A percentile compares a stretch with the other conserved stretches of the same genome.
Conservation (phyloP, 768 basidiomycete genomes). For the Rhizopogon vinicolor region DNA sequence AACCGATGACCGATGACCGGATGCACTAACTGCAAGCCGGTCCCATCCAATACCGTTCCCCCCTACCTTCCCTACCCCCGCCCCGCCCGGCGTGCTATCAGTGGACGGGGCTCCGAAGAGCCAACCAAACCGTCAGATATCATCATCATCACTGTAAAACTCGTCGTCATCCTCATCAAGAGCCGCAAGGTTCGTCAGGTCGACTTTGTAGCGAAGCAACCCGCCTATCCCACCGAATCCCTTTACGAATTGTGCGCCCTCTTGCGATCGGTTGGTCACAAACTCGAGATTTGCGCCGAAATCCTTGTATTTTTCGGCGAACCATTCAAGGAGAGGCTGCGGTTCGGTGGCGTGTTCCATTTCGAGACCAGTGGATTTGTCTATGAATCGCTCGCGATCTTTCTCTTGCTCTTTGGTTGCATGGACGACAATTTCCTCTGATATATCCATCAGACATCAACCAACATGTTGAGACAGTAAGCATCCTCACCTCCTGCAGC, state of each 20-base stretch:
- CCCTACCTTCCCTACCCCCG: constrained; percentile 27
- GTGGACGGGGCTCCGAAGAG: constrained; percentile 77
- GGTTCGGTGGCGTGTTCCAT: constrained; percentile 90
- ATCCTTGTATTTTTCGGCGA: constrained; percentile 97
- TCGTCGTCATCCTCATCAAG: constrained; percentile 81
- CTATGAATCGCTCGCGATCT: constrained; percentile 90
- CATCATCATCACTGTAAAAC: constrained; percentile 73
- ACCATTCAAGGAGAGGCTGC: constrained; percentile 92
- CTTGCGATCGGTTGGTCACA: constrained; percentile 93
- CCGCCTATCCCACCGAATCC: constrained; percentile 99
- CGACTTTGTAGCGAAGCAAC: constrained; percentile 94
- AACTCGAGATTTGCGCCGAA: constrained; percentile 96
- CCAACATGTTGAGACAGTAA: neutral
- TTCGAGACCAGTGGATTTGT: constrained; percentile 92
- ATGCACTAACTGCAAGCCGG: neutral
- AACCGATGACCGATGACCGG: neutral
- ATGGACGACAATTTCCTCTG: constrained; percentile 84
- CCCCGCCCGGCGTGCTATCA: constrained; percentile 68
- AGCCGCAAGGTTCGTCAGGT: constrained; percentile 76
- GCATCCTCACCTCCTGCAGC: constrained; percentile 72
- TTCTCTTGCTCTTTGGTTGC: constrained; percentile 80
- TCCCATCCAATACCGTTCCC: neutral
- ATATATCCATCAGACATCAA: neutral
- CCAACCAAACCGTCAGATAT: constrained; percentile 83
- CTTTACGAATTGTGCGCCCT: constrained; percentile 97